Evolutionary conservation across 441 rosid genomes (phyloP).

Genomic region (Populus hybrid): DNA sequence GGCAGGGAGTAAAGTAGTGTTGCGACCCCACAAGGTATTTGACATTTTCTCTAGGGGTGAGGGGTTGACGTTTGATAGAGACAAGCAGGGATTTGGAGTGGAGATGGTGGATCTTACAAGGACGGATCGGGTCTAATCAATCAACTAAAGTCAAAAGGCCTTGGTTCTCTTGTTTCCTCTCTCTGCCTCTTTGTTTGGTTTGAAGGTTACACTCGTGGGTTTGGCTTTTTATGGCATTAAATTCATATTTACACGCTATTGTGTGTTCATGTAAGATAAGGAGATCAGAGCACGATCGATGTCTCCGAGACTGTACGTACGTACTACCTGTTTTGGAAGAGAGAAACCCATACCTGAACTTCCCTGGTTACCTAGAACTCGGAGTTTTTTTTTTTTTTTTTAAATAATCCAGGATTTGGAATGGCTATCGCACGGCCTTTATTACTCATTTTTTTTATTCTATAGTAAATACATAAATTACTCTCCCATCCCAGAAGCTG

Average conservation of each 20-base stretch:
- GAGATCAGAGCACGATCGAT: neutral
- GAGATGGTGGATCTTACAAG: constrained; percentile 32
- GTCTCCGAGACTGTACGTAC: neutral
- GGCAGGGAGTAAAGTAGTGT: neutral
- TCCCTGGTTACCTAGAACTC: neutral
- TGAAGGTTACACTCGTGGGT: constrained; percentile 22
- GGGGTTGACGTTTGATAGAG: constrained; percentile 13
- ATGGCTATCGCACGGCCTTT: no score
- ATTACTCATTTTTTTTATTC: no score
- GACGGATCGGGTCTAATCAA: constrained; percentile 25
- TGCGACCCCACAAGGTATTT: neutral
- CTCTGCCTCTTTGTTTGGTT: neutral
- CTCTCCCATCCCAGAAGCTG: neutral
- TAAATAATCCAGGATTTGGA: no score
- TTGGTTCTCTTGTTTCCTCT: constrained; percentile 1
- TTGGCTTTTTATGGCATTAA: constrained; percentile 9
- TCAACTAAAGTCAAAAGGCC: constrained; percentile 14
- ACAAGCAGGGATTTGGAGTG: constrained; percentile 11
- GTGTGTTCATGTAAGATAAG: neutral
- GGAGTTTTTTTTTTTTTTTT: neutral
- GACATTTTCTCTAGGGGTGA: neutral
- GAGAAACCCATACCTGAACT: neutral
- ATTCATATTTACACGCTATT: neutral
- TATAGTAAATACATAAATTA: neutral
- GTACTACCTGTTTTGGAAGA: neutral